Evolutionary conservation across 2,329 filamentous ascomycete species (phyloP).

Genomic region (Lecanicillium sp.): DNA sequence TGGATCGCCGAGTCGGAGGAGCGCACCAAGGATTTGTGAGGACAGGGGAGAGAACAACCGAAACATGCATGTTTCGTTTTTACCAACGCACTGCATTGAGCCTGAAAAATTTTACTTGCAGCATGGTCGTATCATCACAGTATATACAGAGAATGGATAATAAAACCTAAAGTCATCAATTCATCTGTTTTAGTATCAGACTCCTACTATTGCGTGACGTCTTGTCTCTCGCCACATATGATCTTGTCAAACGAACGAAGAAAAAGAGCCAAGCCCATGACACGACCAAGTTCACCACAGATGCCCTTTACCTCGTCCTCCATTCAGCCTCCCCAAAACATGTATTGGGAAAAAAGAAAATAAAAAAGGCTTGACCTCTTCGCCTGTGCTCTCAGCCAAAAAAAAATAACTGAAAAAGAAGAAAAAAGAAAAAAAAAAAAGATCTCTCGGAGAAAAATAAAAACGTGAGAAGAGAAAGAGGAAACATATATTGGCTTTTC

Average conservation of each 20-base stretch:
- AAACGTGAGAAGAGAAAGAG: background rate
- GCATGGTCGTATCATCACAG: background rate
- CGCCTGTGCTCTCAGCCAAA: background rate
- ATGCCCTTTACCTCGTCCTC: background rate
- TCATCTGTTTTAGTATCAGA: background rate
- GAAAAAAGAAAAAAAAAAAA: background rate
- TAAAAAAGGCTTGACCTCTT: background rate
- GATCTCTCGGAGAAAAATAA: too few relatives aligned
- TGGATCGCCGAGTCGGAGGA: conserved; percentile 50
- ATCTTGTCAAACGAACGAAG: background rate
- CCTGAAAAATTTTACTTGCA: too few relatives aligned
- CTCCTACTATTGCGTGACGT: too few relatives aligned
- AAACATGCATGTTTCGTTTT: too few relatives aligned
- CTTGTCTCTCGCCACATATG: too few relatives aligned
- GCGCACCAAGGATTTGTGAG: conserved; percentile 39
- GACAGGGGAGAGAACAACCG: too few relatives aligned
- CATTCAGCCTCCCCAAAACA: too few relatives aligned
- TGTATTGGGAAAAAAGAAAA: background rate
- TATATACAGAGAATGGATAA: background rate
- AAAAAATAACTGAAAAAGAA: background rate
- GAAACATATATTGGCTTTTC: background rate
- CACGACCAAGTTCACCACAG: background rate
- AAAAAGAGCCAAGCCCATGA: background rate
- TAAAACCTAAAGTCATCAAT: background rate
- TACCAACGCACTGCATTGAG: too few relatives aligned